A percentile compares a stretch with the other conserved stretches of the same genome.
Conservation (phyloP, 306 rosid genomes). For the Leucaena leucocephala region DNA sequence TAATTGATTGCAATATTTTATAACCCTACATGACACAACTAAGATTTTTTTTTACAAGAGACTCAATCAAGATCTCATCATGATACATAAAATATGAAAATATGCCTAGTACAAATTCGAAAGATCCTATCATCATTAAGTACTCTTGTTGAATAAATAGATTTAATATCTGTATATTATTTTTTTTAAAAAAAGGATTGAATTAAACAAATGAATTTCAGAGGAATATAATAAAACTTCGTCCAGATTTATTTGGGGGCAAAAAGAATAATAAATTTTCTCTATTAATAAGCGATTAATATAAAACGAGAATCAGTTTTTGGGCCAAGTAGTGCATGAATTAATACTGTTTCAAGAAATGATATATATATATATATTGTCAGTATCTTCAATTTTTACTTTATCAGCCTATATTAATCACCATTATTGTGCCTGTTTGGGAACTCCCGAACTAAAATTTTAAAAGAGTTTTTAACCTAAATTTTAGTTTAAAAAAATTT, state of each 20-base stretch:
- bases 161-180: too few species aligned
- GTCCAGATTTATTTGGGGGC: too few species aligned
- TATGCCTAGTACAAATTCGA: background rate
- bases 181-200: background rate
- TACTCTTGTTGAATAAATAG: too few species aligned
- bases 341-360: background rate
- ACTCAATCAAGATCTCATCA: background rate
- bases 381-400: background rate
- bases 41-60: background rate
- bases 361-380: background rate
- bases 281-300: background rate
- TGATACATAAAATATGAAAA: too few species aligned
- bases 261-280: too few species aligned
- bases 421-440: too few species aligned
- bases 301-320: background rate
- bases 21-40: background rate
- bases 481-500: too few species aligned
- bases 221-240: background rate
- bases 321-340: background rate
- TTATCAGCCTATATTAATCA: background rate
- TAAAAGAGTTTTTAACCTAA: too few species aligned
- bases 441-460: too few species aligned
- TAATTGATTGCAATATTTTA: background rate
- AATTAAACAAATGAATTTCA: background rate
- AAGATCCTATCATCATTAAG: background rate